phyloP scores from a whole-genome alignment of 768 basidiomycete genomes.

The Tubosaeta sp. region DNA sequence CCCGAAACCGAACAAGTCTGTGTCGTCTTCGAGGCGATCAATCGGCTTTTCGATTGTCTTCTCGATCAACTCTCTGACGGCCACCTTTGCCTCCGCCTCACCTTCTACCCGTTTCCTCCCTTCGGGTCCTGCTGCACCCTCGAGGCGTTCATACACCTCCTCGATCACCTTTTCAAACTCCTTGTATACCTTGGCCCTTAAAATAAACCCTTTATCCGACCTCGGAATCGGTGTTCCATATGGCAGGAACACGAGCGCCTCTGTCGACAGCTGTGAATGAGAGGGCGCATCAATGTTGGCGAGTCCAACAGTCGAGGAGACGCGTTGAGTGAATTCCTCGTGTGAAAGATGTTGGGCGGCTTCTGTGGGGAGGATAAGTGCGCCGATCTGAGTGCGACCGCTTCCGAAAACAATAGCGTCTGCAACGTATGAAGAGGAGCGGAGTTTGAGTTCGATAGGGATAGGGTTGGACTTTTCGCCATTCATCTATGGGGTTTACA shows the following conservation, averaged over 20 bases:
- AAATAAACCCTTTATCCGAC: constrained; percentile 49
- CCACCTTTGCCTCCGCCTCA: constrained; percentile 9
- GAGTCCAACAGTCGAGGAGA: constrained; percentile 41
- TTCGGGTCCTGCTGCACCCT: constrained; percentile 33
- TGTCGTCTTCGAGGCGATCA: constrained; percentile 20
- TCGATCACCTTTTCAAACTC: constrained; percentile 46
- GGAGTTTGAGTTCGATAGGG: constrained; percentile 49
- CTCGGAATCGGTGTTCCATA: constrained; percentile 44
- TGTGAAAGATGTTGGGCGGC: constrained; percentile 24
- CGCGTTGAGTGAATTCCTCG: constrained; percentile 32
- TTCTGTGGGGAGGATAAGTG: constrained; percentile 47
- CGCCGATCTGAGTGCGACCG: constrained; percentile 45
- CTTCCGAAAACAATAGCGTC: constrained; percentile 56
- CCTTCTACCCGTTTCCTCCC: constrained; percentile 10
- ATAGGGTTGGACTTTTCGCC: constrained; percentile 59
- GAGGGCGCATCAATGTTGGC: constrained; percentile 50
- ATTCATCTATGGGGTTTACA: constrained; percentile 26
- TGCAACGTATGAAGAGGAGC: constrained; percentile 41
- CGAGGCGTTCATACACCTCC: constrained; percentile 37
- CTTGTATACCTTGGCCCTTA: constrained; percentile 47
- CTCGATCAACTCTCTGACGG: constrained; percentile 16
- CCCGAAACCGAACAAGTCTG: constrained; percentile 45
- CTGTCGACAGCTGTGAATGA: constrained; percentile 48
- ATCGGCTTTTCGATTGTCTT: constrained; percentile 19
- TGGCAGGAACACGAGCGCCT: constrained; percentile 49